Evolutionary conservation across 306 rosid genomes (phyloP).

Genomic region (Acmispon strigosus): DNA sequence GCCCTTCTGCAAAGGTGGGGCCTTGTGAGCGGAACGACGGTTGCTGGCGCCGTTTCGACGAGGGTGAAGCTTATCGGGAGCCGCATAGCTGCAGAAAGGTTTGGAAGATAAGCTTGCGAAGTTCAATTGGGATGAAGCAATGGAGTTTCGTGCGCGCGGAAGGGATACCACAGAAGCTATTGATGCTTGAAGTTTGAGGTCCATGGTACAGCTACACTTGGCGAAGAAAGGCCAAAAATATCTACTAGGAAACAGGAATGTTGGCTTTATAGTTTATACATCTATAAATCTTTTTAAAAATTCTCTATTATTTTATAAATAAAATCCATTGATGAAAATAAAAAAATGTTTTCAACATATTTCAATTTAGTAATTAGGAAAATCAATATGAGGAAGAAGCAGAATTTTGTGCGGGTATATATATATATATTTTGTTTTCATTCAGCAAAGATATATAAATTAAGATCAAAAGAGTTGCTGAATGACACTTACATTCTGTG

Average conservation of each 20-base stretch:
- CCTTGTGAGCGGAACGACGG: constrained; percentile 18
- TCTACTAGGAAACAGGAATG: not conserved
- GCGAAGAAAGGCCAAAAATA: not conserved
- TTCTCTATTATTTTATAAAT: too few species aligned
- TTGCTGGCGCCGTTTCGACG: constrained; percentile 21
- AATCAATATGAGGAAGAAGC: too few species aligned
- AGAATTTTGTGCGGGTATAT: too few species aligned
- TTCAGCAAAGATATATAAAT: too few species aligned
- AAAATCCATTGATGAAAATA: too few species aligned
- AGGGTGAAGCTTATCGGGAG: constrained; percentile 30
- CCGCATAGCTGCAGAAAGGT: constrained; percentile 24
- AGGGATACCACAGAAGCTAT: constrained; percentile 43
- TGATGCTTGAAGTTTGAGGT: constrained; percentile 3
- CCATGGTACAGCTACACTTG: not conserved
- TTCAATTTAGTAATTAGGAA: too few species aligned
- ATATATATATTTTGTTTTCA: too few species aligned
- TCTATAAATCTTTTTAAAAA: too few species aligned
- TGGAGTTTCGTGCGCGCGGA: constrained; percentile 28
- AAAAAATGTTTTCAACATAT: too few species aligned
- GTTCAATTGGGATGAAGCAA: constrained; percentile 21
- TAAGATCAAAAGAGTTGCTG: too few species aligned
- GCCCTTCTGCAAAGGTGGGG: constrained; percentile 27
- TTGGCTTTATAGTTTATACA: too few species aligned
- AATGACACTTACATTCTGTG: too few species aligned
- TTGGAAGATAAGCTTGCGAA: constrained; percentile 17